Base-by-base conservation (phyloP, 1,284 basidiomycete genomes). In the Fomitopsis betulina region DNA sequence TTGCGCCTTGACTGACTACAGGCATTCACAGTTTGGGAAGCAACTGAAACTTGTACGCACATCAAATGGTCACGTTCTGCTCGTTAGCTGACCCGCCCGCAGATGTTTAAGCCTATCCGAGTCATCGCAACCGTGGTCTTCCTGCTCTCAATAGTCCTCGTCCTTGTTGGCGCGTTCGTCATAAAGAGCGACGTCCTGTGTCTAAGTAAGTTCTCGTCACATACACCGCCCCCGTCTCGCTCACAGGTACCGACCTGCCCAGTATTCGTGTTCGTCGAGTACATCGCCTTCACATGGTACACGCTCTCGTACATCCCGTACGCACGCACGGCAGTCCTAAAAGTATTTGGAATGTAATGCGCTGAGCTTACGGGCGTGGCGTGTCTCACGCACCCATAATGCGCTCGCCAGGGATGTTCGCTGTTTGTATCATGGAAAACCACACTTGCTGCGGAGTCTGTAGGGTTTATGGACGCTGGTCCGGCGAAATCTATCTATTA, bases 101-200 rank as follows among this genome's bases (percentile, higher is more conserved):
- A 93, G 91, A 96, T 96, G 94, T 96, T 96, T 81, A 94, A 95
- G 73, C 89, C 92, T 53, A 84, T 96, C 23, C 89, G 94, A 56
- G 75, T 96, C n/a, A 75, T 91, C 12, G 94, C 95, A 0, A 87
- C 93, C 0, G 71, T 94, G 58, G 69, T 96, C 37, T 86, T 97
- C 73, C 70, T 97, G 3, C 86, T 73, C 2, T 85, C 87, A 19
- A 91, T 95, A 65, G 86, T 73, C 15, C 79, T 94, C 62, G 86
- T 92, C 49, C 93, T 95, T 60, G 83, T 95, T 35, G 85, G 83
- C 33, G 93, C 92, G 2, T 94, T 94, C 71, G 87, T 87, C 33
- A 69, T 93, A 27, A 42, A 67, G 35, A 91, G 78, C 68, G 85
- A 84, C 62, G 88, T 80, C 50, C 73, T 78, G 32, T 82, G 78